Conservation (phyloP, 78 protist genomes). For the Anaeramoeba flamelloides region DNA sequence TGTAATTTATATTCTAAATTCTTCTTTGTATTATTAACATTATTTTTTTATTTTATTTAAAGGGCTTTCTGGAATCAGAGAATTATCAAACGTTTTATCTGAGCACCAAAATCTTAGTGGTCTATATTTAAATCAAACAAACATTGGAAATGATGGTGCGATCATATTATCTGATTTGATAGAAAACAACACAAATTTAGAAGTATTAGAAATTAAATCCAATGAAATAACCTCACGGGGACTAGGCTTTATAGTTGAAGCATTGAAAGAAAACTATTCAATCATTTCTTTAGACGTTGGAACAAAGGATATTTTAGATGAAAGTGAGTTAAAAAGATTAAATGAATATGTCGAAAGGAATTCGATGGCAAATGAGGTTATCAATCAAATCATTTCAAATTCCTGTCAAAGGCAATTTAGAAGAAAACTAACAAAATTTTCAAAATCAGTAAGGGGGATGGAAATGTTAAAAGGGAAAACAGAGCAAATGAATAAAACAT, state of each 20-base stretch:
- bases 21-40: too few species aligned
- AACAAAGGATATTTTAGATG: neutral
- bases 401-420: neutral
- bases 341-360: neutral
- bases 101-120: neutral
- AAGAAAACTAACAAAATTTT: neutral
- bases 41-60: too few species aligned
- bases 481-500: neutral
- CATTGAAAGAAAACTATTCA: neutral
- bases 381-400: neutral
- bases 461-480: neutral
- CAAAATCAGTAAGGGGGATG: neutral
- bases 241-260: neutral
- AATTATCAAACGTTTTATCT: too few species aligned
- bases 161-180: neutral
- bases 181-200: neutral
- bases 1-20: too few species aligned
- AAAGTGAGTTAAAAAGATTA: neutral
- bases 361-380: neutral
- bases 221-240: neutral
- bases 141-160: neutral
- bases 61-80: too few species aligned
- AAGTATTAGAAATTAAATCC: neutral
- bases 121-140: neutral
- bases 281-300: neutral